Base-by-base conservation (phyloP, 257 asterid species). In the Lantana camara region DNA sequence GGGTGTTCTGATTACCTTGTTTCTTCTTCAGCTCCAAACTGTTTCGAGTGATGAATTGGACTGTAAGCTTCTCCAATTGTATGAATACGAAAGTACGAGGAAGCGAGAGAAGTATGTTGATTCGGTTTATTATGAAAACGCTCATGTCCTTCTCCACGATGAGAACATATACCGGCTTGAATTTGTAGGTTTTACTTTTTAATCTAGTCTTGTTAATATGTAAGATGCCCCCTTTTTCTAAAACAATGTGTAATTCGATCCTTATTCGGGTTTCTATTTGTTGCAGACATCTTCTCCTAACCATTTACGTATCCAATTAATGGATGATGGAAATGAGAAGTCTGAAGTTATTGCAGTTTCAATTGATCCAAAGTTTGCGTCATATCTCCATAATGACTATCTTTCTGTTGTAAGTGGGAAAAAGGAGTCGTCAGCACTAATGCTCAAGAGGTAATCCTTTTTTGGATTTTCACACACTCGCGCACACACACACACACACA, bases 271-370 rank as follows among this genome's bases (percentile, higher is more conserved):
- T 38, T 68, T 73, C 69, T 79, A 27, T 66, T 75, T 62, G 49
- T 71, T 75, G 80, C 67, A 90, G 97, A 75, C 83, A 29, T 85
- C 89, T 58, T 61, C 64, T 47, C 95, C 99, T 20, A 74, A 91
- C 65, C 75, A 75, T 35, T 75, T 94, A 74, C 76, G 95, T 62
- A 82, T 94, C 74, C 97, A 88, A 77, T 66, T 94, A 83, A 84
- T 90, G 95, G 99, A 90, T 64, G 95, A 86, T 41, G 83, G 83
- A 62, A 79, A 55, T 77, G 99, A 87, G 61, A 90, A 85, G 74
- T 86, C 96, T 34, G 99, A 88, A 66, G 95, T 82, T 50, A 82
- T 90, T 81, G 86, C 95, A 16, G 92, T 87, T 54, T 91, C 97
- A 11, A 81, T 90, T 16, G 97, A 94, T 76, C 96, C 99, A 23